Conservation (phyloP, 2,329 filamentous ascomycete genomes). For the Calonectria pseudoturangicola region DNA sequence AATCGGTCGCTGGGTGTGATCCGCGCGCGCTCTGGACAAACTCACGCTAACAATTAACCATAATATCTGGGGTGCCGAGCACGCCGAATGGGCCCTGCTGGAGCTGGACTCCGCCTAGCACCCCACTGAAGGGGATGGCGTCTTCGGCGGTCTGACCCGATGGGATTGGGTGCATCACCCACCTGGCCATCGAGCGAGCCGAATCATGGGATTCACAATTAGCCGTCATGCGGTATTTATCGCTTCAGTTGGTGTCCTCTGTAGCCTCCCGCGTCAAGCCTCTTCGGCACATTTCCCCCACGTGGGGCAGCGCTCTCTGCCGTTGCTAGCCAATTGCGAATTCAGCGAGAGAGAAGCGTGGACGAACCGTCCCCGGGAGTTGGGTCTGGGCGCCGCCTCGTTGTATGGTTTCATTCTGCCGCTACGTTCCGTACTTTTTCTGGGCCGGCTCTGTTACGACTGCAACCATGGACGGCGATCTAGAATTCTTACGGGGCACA, state of each 20-base stretch:
- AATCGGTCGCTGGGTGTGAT: slow-evolving; percentile 1
- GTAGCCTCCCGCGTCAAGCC: background rate
- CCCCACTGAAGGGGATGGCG: slow-evolving; percentile 6
- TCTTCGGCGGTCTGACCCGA: slow-evolving; percentile 21
- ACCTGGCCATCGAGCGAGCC: background rate
- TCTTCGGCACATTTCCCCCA: slow-evolving; percentile 16
- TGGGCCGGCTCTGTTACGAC: background rate
- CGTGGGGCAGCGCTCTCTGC: background rate
- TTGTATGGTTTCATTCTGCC: background rate
- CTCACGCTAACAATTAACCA: slow-evolving; percentile 16
- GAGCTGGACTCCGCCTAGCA: slow-evolving; percentile 1
- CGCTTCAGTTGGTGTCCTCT: background rate
- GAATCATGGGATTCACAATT: background rate
- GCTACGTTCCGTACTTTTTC: background rate
- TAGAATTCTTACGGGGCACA: background rate
- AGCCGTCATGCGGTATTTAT: slow-evolving; percentile 23
- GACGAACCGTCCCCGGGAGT: background rate
- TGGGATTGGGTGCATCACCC: slow-evolving; percentile 18
- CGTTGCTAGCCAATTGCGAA: background rate
- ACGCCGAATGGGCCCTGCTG: slow-evolving; percentile 11
- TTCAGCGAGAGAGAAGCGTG: background rate
- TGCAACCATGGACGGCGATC: background rate
- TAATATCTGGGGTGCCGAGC: slow-evolving; percentile 24
- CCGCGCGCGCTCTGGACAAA: background rate
- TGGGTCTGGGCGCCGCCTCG: background rate